Evolutionary conservation across 2,329 filamentous ascomycete genomes (phyloP), one percentile per base, ranked within the genome.

Genomic region (Aspergillus pseudoviridinutans): DNA sequence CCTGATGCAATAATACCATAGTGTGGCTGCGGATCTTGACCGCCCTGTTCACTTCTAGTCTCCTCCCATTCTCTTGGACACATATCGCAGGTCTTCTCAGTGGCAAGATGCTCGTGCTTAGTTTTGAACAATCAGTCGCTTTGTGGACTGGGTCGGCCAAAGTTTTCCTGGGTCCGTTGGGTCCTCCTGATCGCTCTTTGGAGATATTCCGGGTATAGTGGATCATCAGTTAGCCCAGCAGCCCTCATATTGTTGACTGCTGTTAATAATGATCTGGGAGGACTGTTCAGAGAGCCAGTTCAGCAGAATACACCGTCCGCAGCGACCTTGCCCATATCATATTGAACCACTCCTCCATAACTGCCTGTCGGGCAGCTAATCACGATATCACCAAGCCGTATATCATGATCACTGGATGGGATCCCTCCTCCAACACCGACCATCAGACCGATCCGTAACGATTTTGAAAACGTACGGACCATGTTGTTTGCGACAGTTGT

Each of bases 331-430:
- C 63, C 64, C 56, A 61, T 57, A 58, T 70, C 63, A 54, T 67
- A 70, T 58, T 67, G 61, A 38, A 70, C 28, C 10, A 70, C 65
- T 9, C 66, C 66, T 3, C 64, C 59, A 25, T 42, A 53, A 9
- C 44, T 56, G 7, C 53, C 56, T 0, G 50, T 4, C 17, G 65
- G 66, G 32, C 51, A 53, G 35, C 64, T 64, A 22, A 71, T 61
- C 24, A 68, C 66, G 7, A 70, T 58, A 63, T 71, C 66, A 12
- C 68, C 67, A 4, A 71, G 64, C 8, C 66, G 61, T 9, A 71
- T 68, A 59, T 71, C 62, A 32, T 60, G 38, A 47, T 54, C 28
- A 32, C 47, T 29, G 3, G 55, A 66, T 0, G 66, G 66, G 2
- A 65, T 56, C 4, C 63, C 65, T 17, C 72, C 72, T 2, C 61